Base-by-base conservation (phyloP, 1,139 yeast species). In the Candida smagusa region DNA sequence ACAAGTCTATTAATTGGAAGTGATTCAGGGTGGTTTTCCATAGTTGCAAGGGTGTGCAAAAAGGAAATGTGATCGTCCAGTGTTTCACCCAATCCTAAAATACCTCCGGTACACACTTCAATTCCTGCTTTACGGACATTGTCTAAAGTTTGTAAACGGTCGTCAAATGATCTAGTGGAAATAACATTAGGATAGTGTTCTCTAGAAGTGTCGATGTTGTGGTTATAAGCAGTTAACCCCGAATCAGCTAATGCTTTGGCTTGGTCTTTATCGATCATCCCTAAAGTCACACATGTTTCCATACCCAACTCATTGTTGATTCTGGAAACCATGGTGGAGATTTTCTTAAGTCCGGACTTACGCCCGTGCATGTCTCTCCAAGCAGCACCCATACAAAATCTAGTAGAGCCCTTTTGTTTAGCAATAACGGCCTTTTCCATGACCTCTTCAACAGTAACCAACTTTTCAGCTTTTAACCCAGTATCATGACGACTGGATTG, bases 341-440 rank as follows among this genome's bases (percentile, higher is more conserved):
- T 81, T 47, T 68, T 75, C 44, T 72, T 76, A 45, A 84, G 56
- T 0, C 84, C 88, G 19, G 80, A 74, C 54, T 83, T 84, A 35
- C 94, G 67, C 7, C 94, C 94, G 33, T 69, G 66, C 94, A 85
- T 84, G 45, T 84, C 92, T 54, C 95, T 72, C 92, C 92, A 85
- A 1, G 94, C 95, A 9, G 92, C 88, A 31, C 94, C 95, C 82
- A 84, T 79, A 54, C 95, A 84, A 53, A 84, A 84, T 43, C 95
- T 67, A 0, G 94, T 84, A 0, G 84, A 76, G 0, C 92, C 92
- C 46, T 83, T 83, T 5, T 53, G 63, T 50, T 82, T 81, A 5
- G 94, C 92, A 37, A 71, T 72, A 34, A 61, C 62, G 0, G 94
- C 94, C 31, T 79, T 82, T 35, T 63, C 70, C 53, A 81, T 62